Evolutionary conservation across 345 rosid genomes (phyloP).

Genomic region (Jatropha curcas): DNA sequence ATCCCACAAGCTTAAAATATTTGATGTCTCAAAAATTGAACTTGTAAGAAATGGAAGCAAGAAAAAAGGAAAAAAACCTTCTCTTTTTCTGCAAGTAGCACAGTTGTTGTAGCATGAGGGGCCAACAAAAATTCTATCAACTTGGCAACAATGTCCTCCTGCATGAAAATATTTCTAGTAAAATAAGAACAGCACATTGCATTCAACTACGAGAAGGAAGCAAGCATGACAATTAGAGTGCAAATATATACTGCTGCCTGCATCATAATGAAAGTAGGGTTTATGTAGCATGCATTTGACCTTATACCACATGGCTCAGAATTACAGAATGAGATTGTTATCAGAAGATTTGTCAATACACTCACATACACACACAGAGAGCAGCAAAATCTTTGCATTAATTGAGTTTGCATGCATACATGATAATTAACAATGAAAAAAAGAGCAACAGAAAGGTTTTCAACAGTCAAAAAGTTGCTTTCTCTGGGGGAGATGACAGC

Average conservation of each 20-base stretch:
- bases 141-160: slow-evolving; percentile 79
- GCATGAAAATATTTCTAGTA: slow-evolving; percentile 24
- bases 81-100: slow-evolving; percentile 69
- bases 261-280: neutral
- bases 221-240: neutral
- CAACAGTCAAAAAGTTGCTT: neutral
- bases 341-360: neutral
- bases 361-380: neutral
- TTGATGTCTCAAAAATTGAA: neutral
- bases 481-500: neutral
- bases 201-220: neutral
- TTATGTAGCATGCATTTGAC: neutral
- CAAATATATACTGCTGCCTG: neutral
- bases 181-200: slow-evolving; percentile 6
- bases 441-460: neutral
- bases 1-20: neutral
- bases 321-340: neutral
- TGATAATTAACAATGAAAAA: neutral
- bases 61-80: slow-evolving; percentile 38
- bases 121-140: slow-evolving; percentile 79
- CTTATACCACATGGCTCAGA: neutral
- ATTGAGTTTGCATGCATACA: neutral
- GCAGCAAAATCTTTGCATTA: neutral
- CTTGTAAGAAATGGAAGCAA: neutral
- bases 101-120: slow-evolving; percentile 70